Base-by-base conservation (phyloP, 2,329 filamentous ascomycete species). In the Ceratocystis papillata region DNA sequence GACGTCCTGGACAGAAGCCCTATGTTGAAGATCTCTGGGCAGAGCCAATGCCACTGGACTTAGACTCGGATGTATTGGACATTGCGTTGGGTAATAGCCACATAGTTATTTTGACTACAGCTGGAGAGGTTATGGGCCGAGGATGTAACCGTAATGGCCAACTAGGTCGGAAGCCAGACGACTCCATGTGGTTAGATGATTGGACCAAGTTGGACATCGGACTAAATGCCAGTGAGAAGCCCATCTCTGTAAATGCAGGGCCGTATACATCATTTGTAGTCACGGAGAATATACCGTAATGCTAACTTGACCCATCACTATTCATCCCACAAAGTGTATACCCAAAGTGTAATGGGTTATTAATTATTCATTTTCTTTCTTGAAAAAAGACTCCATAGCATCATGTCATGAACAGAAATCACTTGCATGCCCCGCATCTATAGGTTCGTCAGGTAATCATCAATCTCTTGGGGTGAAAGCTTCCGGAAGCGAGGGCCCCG, bases 371-470 rank as follows among this genome's bases (percentile, higher is more conserved):
- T 68, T 68, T 65, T 62, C 44, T 53, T 41, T 50, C 22, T 63
- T 44, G 41, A 64, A 65, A 55, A 65, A 67, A 67, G 59, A 44
- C n/a, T 46, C 62, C 67, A 68, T 68, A 68, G 65, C 61, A 64
- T 68, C 64, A 63, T 63, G 57, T 66, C 67, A 68, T 68, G 65
- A 66, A 68, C 62, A 62, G 46, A 62, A 65, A 63, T 50, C 59
- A 61, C 62, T 62, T 59, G 64, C 60, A 64, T 57, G 62, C 41
- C 50, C 57, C 30, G 53, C 53, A 66, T 74, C 86, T 83, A 97
- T 83, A 99, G 85, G 83, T 96, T 97, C 77, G 94, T 97, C 77
- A 99, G 80, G 80, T 99, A 99, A 77, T 99, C 94, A 81, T 99
- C 94, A 74, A 99, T 97, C 80, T 99, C 94, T 79, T 96, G 90